A percentile compares a stretch with the other conserved stretches of the same genome.
Evolutionary conservation across 2,329 filamentous ascomycete species (phyloP).

Genomic region (Colletotrichum incanum): DNA sequence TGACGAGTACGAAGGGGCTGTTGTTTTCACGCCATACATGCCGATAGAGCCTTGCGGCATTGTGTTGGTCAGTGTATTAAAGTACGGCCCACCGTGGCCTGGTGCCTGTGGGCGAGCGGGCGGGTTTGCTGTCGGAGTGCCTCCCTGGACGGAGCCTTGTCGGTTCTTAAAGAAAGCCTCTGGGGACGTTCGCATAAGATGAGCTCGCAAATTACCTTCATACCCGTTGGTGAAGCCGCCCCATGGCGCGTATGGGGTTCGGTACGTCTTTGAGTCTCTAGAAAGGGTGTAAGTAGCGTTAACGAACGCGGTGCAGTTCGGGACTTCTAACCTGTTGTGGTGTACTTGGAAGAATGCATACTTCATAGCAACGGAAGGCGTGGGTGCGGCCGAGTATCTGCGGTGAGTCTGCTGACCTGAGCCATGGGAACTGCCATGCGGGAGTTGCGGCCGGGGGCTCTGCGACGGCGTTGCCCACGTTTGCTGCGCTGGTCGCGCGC

Average conservation of each 20-base stretch:
- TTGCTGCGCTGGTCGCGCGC: constrained; percentile 22
- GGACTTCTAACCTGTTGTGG: constrained; percentile 66
- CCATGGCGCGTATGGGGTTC: constrained; percentile 71
- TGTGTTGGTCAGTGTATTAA: constrained; percentile 31
- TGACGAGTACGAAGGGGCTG: constrained; percentile 39
- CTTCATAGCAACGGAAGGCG: constrained; percentile 62
- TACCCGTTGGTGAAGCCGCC: constrained; percentile 75
- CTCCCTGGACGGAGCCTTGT: constrained; percentile 42
- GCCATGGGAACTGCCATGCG: constrained; percentile 11
- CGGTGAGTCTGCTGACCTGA: constrained; percentile 40
- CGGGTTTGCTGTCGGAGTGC: constrained; percentile 32
- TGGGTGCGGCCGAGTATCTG: constrained; percentile 41
- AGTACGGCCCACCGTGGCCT: constrained; percentile 26
- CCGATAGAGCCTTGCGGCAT: constrained; percentile 37
- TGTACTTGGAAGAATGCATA: constrained; percentile 74
- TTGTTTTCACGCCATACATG: constrained; percentile 42
- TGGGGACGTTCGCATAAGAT: constrained; percentile 58
- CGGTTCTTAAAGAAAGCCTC: constrained; percentile 53
- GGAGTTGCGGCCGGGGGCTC: constrained; percentile 5
- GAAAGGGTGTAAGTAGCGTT: constrained; percentile 43
- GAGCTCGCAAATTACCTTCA: constrained; percentile 66
- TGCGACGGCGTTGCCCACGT: constrained; percentile 31
- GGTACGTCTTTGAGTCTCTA: constrained; percentile 70
- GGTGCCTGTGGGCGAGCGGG: constrained; percentile 6
- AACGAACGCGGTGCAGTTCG: neutral